These are phyloP conservation scores for Coemansia sp. DNA, from an alignment of 371 early-diverging fungal genomes.

Conservation along the genomic window DNA sequence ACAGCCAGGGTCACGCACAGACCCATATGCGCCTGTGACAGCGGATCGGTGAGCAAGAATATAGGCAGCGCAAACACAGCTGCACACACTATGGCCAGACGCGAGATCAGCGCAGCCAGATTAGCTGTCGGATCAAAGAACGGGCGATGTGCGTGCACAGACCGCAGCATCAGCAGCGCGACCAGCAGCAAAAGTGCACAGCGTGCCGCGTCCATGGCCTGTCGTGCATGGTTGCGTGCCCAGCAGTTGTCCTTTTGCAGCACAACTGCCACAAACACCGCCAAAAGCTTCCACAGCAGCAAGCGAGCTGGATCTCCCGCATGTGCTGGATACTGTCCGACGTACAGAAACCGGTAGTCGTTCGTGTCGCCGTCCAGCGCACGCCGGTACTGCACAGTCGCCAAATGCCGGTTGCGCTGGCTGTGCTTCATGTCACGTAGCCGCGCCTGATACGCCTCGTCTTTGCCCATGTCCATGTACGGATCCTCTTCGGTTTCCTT, in stretches of 20 bases:
- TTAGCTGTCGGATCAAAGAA: conserved; percentile 53
- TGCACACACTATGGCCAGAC: conserved; percentile 12
- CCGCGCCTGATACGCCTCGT: conserved; percentile 48
- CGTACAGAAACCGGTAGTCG: conserved; percentile 61
- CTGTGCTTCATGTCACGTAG: conserved; percentile 44
- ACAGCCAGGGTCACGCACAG: conserved; percentile 37
- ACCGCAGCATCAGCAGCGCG: conserved; percentile 39
- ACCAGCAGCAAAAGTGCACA: conserved; percentile 52
- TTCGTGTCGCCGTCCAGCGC: conserved; percentile 55
- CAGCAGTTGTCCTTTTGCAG: conserved; percentile 62
- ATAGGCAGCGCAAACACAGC: conserved; percentile 41
- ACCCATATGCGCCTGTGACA: conserved; percentile 41
- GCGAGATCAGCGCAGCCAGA: conserved; percentile 22
- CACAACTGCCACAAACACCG: conserved; percentile 50
- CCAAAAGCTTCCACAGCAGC: conserved; percentile 57
- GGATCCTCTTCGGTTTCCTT: conserved; percentile 22
- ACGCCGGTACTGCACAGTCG: conserved; percentile 54
- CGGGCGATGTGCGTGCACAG: conserved; percentile 47
- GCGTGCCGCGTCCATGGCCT: conserved; percentile 53
- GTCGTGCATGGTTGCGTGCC: conserved; percentile 33
- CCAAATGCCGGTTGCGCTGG: conserved; percentile 46
- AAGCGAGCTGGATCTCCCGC: conserved; percentile 56
- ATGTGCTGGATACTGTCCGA: conserved; percentile 52
- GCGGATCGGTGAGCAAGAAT: conserved; percentile 40
- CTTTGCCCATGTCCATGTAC: conserved; percentile 43